Evolutionary conservation across 495 filamentous ascomycete genomes (phyloP), one percentile per base, ranked within the genome.

Genomic region (Neurospora sp.): DNA sequence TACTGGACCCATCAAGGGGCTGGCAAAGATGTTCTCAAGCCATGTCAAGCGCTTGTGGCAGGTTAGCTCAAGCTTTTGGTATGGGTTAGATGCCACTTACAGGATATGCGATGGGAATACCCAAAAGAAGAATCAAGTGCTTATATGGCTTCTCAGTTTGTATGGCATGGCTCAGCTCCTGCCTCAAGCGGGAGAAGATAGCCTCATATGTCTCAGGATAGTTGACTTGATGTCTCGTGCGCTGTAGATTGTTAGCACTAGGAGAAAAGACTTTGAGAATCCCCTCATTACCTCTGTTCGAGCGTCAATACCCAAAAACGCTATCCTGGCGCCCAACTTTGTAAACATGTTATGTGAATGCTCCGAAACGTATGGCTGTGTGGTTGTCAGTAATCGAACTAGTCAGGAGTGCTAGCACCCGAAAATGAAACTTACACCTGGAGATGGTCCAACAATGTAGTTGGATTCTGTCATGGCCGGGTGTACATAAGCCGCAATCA

Each of bases 41-140:
- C 95, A 97, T 12, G 93, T 93, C 53, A 98, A 86, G 70, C 95
- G 92, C 84, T 87, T 72, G 7, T 12, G n/a, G n/a, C 0, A 3
- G 16, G 69, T 76, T 39, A 72, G 70, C 48, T 16, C 20, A 27
- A 14, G 44, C 31, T 48, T 14, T 10, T 27, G 37, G 31, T 7
- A 41, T n/a, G n/a, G 27, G 37, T 16, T 17, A 40, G 7, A 40
- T 3, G 39, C 1, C 27, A 75, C 83, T 77, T 80, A 87, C 85
- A 7, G 95, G 95, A 78, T 97, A 98, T 7, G 94, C 94, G 74
- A 98, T 97, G 3, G 95, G 95, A 38, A 98, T 93, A 70, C 95
- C 95, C 65, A 98, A 83, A 4, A 98, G 85, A 5, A 98, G 84
- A 48, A 98, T 86, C 53, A 98, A 81, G 75, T 98, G 95, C 80